Base-by-base conservation (phyloP, 345 rosid species). In the Boechera retrofracta region DNA sequence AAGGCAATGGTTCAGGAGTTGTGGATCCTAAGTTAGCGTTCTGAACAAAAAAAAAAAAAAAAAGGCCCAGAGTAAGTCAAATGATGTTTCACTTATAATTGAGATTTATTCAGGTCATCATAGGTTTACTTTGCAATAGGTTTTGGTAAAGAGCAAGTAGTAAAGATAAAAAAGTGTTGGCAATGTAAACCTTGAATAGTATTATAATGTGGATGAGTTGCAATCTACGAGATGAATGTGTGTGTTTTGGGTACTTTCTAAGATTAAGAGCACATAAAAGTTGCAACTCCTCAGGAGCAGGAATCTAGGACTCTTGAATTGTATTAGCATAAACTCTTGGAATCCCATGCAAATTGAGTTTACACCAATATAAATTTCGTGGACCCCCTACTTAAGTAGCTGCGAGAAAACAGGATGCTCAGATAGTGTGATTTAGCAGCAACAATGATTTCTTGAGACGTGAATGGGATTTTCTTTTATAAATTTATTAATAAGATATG, bases 1-100 rank as follows among this genome's bases (percentile, higher is more conserved):
- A 47, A 47, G 52, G 52, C 52, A 47, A 47, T 47, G 24, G 9
- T 47, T 47, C 52, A 47, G 52, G 52, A 47, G 52, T 47, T 47
- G 52, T 6, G 52, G 52, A 47, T 47, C 52, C 52, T 47, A 47
- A 6, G 52, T 47, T 47, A 6, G 52, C 52, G 3, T 47, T 47
- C 52, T 47, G 21, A 47, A n/a, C 4, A n/a, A 47, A 13, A 45
- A 45, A 13, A 45, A 44, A 12, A 4, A 18, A 13, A 45, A 45
- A 45, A 16, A 16, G 16, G 13, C 16, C 6, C 16, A 44, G 48
- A 44, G 48, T 44, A 45, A 45, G 49, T 45, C 49, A 13, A 13
- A 45, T 45, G 49, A 45, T 45, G 49, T 45, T 45, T 5, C 49
- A 45, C 49, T 45, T 45, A 13, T 45, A 45, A 45, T 18, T 13